A percentile compares a stretch with the other conserved stretches of the same genome.
Conservation (phyloP, 2,329 filamentous ascomycete genomes). For the Diplodia sapinea region DNA sequence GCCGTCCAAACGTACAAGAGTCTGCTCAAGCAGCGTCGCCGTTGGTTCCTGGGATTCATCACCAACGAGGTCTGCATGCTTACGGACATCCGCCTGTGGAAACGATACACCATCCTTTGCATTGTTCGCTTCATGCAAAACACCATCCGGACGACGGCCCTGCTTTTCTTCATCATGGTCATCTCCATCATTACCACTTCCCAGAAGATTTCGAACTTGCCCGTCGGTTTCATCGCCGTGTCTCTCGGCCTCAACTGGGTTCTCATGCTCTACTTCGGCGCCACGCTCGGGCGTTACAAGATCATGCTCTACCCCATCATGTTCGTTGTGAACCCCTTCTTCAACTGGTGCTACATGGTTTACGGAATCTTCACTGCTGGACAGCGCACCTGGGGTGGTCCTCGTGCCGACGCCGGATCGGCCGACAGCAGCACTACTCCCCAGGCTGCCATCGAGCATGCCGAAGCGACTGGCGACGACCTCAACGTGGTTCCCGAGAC, state of each 20-base stretch:
- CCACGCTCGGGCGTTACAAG: conserved; percentile 86
- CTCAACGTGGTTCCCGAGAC: conserved; percentile 88
- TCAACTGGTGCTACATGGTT: conserved; percentile 98
- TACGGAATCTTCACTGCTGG: conserved; percentile 95
- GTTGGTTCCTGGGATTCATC: conserved; percentile 97
- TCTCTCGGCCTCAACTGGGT: conserved; percentile 92
- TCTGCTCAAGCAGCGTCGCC: conserved; percentile 88
- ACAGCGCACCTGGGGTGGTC: conserved; percentile 94
- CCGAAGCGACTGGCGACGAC: conserved; percentile 80
- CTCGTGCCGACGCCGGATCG: conserved; percentile 83
- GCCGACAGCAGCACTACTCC: conserved; percentile 78
- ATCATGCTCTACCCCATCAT: conserved; percentile 94
- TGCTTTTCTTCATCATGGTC: conserved; percentile 93
- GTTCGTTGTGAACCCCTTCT: conserved; percentile 94
- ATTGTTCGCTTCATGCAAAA: conserved; percentile 93
- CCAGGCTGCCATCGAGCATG: conserved; percentile 81
- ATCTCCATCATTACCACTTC: conserved; percentile 85
- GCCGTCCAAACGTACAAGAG: conserved; percentile 87
- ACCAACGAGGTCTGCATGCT: conserved; percentile 99
- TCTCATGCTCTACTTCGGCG: conserved; percentile 94
- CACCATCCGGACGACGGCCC: conserved; percentile 90
- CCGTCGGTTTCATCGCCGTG: conserved; percentile 90
- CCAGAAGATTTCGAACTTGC: conserved; percentile 76
- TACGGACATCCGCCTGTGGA: conserved; percentile 91
- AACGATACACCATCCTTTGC: conserved; percentile 83